Evolutionary conservation across 139 green algal species (phyloP), one percentile per base, ranked within the genome.

Genomic region (Micractinium sp.): DNA sequence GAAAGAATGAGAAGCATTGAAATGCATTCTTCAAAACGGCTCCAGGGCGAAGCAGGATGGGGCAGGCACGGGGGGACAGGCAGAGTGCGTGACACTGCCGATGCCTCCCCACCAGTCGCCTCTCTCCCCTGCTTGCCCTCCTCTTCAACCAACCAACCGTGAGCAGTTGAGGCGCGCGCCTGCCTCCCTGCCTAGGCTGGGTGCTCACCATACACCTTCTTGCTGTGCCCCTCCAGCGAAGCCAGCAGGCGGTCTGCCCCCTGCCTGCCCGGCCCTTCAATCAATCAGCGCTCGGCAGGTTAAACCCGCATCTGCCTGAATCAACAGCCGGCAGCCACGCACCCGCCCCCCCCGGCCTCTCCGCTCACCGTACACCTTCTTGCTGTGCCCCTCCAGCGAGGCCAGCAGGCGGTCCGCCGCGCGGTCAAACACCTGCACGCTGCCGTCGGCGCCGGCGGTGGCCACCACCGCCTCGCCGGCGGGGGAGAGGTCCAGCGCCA

Each of bases 371-470:
- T 77, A 47, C 22, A 92, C 91, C 39, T 85, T 90, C 94, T 99
- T 99, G 81, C 81, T 82, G 92, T 99, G 98, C 31, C 96, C 97
- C 27, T 91, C 88, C 36, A 99, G 91, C 0, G 90, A 89, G 66
- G 90, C 89, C 38, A 95, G 69, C 19, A 96, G 79, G 38, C 95
- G 91, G 47, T 82, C 63, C 12, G 47, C 80, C 0, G 53, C 66
- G 18, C 56, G 63, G 89, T 96, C 92, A 74, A 94, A 97, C n/a
- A 97, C 33, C 76, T 82, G 93, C 31, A 98, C 92, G 15, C 83
- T 95, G 79, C 56, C 87, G 90, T 99, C 97, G 19, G 84, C 77
- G 38, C 97, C 96, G 23, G 90, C 93, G 0, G 89, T 92, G 4
- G 90, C 91, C 15, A 93, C 63, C 86, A 96, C 87, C 5, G 86